These are phyloP conservation scores for Starmerella apicola DNA, from an alignment of 805 yeast species.

Conservation along the genomic window DNA sequence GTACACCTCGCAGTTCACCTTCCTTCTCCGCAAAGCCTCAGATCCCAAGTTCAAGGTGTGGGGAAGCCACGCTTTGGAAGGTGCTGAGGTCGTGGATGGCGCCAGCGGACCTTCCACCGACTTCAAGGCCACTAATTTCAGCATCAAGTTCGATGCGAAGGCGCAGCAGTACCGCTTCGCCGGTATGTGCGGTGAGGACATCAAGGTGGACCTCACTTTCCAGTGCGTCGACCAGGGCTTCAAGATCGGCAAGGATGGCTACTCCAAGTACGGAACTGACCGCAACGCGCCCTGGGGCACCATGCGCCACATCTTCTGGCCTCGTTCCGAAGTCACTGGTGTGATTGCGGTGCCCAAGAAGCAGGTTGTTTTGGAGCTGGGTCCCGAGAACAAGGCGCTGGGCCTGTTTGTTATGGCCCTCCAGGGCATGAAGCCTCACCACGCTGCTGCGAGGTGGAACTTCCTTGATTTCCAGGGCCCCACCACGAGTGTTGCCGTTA, in stretches of 20 bases:
- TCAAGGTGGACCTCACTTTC: conserved; percentile 57
- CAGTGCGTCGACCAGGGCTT: conserved; percentile 55
- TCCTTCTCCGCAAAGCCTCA: conserved; percentile 50
- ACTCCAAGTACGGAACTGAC: conserved; percentile 78
- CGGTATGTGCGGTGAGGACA: conserved; percentile 55
- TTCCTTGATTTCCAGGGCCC: conserved; percentile 79
- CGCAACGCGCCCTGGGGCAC: conserved; percentile 84
- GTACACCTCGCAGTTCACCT: conserved; percentile 80
- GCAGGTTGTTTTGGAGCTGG: conserved; percentile 26
- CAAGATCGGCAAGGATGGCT: conserved; percentile 81
- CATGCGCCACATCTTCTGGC: conserved; percentile 96
- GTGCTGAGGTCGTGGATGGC: conserved; percentile 54
- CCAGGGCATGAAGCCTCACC: conserved; percentile 99
- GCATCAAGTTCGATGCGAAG: conserved; percentile 48
- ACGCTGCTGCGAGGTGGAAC: conserved; percentile 96
- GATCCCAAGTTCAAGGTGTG: conserved; percentile 50
- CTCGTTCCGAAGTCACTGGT: conserved; percentile 66
- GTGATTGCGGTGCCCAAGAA: conserved; percentile 37
- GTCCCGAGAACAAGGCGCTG: conserved; percentile 21
- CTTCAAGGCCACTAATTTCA: conserved; percentile 64
- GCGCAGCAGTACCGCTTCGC: conserved; percentile 39
- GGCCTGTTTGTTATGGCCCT: conserved; percentile 91
- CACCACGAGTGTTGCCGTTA: conserved; percentile 59
- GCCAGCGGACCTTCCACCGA: conserved; percentile 32
- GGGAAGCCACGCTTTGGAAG: conserved; percentile 84